phyloP scores from a whole-genome alignment of 2,329 filamentous ascomycete species.

The Exophiala sp. region DNA sequence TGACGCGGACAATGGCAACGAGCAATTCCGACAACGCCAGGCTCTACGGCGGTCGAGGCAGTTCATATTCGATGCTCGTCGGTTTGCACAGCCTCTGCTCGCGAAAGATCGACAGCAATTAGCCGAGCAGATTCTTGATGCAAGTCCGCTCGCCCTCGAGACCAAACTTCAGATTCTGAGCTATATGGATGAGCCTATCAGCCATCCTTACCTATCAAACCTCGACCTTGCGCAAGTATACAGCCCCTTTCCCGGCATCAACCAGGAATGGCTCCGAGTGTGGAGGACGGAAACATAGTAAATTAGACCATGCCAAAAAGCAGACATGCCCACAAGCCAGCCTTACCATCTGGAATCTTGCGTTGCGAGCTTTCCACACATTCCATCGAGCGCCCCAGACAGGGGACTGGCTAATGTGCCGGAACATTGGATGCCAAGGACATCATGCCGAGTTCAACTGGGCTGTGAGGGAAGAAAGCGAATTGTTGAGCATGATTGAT shows the following conservation, averaged over 20 bases:
- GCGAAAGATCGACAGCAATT: background rate
- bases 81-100: background rate
- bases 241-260: background rate
- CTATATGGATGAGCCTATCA: background rate
- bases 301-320: background rate
- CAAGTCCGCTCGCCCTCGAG: background rate
- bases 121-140: background rate
- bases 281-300: background rate
- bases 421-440: background rate
- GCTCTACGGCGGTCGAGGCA: background rate
- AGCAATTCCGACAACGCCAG: background rate
- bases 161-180: background rate
- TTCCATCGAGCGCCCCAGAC: background rate
- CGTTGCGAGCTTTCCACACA: background rate
- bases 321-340: background rate
- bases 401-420: background rate
- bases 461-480: background rate
- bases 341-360: background rate
- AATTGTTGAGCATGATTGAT: background rate
- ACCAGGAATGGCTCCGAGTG: background rate
- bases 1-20: background rate
- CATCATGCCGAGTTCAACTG: background rate
- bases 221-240: background rate
- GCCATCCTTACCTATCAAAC: background rate
- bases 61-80: background rate